Conservation (phyloP, 768 basidiomycete species). For the Tricholoma flavovirens region DNA sequence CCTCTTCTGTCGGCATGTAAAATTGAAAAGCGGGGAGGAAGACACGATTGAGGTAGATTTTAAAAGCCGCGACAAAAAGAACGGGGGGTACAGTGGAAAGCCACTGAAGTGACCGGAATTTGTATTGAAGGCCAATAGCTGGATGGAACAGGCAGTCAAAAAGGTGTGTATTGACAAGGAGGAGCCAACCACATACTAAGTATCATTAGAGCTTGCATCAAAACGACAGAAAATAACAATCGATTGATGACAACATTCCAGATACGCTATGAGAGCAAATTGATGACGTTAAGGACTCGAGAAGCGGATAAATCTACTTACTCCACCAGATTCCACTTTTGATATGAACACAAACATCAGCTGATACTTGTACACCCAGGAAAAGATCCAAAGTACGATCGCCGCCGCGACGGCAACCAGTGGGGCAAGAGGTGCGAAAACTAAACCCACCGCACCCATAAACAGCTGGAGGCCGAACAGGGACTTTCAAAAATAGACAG, state of each 20-base stretch:
- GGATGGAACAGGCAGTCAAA: conserved; percentile 7
- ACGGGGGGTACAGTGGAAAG: conserved; percentile 82
- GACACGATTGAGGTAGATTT: conserved; percentile 69
- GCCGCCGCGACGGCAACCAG: conserved; percentile 80
- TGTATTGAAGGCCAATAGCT: conserved; percentile 85
- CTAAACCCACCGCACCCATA: conserved; percentile 88
- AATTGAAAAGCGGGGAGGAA: conserved; percentile 70
- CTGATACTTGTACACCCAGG: conserved; percentile 93
- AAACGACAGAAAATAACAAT: conserved; percentile 63
- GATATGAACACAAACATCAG: conserved; percentile 91
- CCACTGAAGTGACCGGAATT: conserved; percentile 73
- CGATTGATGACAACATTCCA: conserved; percentile 96
- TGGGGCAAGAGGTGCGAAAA: conserved; percentile 94
- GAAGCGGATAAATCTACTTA: conserved; percentile 32
- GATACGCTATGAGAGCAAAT: conserved; percentile 49
- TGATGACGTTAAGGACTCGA: neutral
- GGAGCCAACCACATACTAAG: conserved; percentile 56
- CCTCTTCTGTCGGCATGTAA: conserved; percentile 78
- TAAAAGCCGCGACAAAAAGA: conserved; percentile 74
- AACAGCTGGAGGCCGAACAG: conserved; percentile 46
- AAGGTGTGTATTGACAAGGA: neutral
- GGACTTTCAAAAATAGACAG: neutral
- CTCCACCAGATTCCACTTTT: conserved; percentile 89
- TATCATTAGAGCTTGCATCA: conserved; percentile 86
- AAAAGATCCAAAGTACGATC: conserved; percentile 82